Evolutionary conservation across 2,329 filamentous ascomycete genomes (phyloP), one percentile per base, ranked within the genome.

Genomic region (Clonostachys byssicola): DNA sequence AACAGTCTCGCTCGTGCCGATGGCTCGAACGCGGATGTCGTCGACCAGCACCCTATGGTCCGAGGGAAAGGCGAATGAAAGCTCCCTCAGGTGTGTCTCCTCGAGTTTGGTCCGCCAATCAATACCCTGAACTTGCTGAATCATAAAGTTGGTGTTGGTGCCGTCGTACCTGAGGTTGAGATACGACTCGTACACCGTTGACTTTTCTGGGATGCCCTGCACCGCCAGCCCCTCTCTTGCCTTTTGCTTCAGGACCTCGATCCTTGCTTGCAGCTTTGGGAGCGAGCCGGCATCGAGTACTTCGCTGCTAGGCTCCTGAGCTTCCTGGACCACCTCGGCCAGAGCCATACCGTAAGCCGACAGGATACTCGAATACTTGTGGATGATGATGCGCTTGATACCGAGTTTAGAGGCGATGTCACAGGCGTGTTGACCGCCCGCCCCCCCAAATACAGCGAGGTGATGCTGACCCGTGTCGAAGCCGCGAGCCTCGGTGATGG

Each of bases 111-210:
- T 39, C 36, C 36, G 36, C 36, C 36, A 39, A 39, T 39, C 36
- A 16, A 39, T 7, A 39, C 12, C 36, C 6, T 7, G 46, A 3
- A 43, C 46, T 0, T 52, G 44, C 1, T 61, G 48, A 5, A 73
- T 68, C 64, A 72, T 74, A 6, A 75, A 56, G 0, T 63, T 61
- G 0, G 67, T 74, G 41, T 72, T 68, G 5, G 65, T 68, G 14
- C 71, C 71, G 2, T 63, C 59, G 34, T 75, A 75, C 8, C 70
- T 60, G 61, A 75, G 65, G 50, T 73, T 73, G 13, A 75, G 58
- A 50, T 67, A 74, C 12, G 55, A 59, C 42, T 73, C 65, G 17
- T 74, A 60, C 13, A 73, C 67, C 34, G 77, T 69, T 5, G 13
- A 5, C 13, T 39, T 14, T 7, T 39, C 36, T 8, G 36, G 16